phyloP scores from a whole-genome alignment of 2,329 filamentous ascomycete species.

The Colletotrichum sp. region DNA sequence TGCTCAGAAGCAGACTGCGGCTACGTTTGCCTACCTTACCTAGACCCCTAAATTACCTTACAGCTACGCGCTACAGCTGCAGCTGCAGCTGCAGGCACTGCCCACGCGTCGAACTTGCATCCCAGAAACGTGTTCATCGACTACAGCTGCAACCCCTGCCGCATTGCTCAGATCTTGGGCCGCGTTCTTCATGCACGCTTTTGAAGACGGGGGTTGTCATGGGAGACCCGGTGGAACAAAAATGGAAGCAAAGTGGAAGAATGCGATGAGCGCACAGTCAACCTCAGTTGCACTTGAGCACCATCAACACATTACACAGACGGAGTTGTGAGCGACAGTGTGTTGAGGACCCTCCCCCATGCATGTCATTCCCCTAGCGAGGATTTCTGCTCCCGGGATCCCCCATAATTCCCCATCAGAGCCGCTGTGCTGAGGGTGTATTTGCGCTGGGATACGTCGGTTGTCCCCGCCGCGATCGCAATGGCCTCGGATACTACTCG shows the following conservation, averaged over 20 bases:
- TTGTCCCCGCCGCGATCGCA: slow-evolving; percentile 1
- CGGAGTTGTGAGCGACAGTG: not conserved
- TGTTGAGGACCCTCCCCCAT: not conserved
- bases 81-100: not conserved
- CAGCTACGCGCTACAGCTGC: not conserved
- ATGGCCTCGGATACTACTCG: not conserved
- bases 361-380: not conserved
- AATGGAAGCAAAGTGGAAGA: not conserved
- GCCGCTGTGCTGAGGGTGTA: not conserved
- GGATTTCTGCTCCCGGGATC: not conserved
- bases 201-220: slow-evolving; percentile 7
- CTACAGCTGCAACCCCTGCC: slow-evolving; percentile 14
- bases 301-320: not conserved
- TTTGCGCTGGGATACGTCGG: slow-evolving; percentile 2
- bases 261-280: not conserved
- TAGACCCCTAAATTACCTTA: too few relatives aligned
- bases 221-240: slow-evolving; percentile 3
- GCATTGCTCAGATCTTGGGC: not conserved
- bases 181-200: not conserved
- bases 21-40: too few relatives aligned
- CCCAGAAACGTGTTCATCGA: not conserved
- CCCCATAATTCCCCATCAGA: not conserved
- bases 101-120: slow-evolving; percentile 17
- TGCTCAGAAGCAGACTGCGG: not conserved
- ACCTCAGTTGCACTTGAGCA: not conserved